Conservation (phyloP, 2,329 filamentous ascomycete genomes). For the Fusarium brachygibbosum region DNA sequence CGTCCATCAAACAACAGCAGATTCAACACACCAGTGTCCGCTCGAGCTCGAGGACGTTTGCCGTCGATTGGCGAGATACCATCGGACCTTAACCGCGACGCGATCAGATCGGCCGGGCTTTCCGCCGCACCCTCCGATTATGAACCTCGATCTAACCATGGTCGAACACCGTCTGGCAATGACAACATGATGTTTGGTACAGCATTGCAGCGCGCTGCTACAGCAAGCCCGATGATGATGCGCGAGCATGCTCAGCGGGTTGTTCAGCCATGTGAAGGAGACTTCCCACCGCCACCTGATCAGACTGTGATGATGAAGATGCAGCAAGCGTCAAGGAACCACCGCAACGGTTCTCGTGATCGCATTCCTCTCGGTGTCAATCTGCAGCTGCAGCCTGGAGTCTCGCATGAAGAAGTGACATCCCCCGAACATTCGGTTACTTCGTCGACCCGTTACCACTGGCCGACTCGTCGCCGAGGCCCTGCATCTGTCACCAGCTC, state of each 20-base stretch:
- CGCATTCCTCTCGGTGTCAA: slow-evolving; percentile 79
- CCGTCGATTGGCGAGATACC: slow-evolving; percentile 79
- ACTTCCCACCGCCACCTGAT: slow-evolving; percentile 72
- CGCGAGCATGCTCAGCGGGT: slow-evolving; percentile 59
- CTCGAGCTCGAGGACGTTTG: slow-evolving; percentile 72
- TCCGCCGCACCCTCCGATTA: slow-evolving; percentile 44
- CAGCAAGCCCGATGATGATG: slow-evolving; percentile 76
- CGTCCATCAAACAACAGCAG: slow-evolving; percentile 76
- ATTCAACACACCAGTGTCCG: slow-evolving; percentile 78
- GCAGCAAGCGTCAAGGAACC: slow-evolving; percentile 67
- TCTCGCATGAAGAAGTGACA: slow-evolving; percentile 66
- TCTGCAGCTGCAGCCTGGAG: slow-evolving; percentile 73
- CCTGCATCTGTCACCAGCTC: slow-evolving; percentile 70
- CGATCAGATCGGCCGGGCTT: slow-evolving; percentile 47
- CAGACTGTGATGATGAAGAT: slow-evolving; percentile 74
- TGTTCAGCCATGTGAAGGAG: slow-evolving; percentile 50
- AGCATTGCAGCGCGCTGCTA: slow-evolving; percentile 73
- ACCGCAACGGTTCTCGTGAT: slow-evolving; percentile 79
- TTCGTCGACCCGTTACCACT: slow-evolving; percentile 68
- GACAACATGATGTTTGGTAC: slow-evolving; percentile 59
- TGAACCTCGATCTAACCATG: slow-evolving; percentile 51
- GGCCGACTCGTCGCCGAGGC: slow-evolving; percentile 67
- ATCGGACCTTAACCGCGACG: slow-evolving; percentile 51
- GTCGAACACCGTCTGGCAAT: slow-evolving; percentile 58
- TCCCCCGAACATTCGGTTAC: slow-evolving; percentile 69